Conservation (phyloP, 2,329 filamentous ascomycete genomes). For the Dactylellina leptospora region DNA sequence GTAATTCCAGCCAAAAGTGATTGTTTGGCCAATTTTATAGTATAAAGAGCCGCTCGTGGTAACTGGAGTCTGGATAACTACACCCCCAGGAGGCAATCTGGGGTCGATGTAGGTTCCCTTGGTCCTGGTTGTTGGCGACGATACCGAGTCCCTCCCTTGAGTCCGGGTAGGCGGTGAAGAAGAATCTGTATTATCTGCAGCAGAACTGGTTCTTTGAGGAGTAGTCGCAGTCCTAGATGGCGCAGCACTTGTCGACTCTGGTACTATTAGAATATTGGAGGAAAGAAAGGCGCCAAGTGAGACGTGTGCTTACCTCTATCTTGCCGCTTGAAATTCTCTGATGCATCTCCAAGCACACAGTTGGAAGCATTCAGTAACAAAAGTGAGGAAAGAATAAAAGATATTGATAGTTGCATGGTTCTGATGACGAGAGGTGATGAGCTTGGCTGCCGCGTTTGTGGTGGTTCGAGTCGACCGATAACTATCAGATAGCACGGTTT, state of each 20-base stretch:
- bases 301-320: conserved; percentile 21
- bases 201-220: conserved; percentile 18
- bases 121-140: conserved; percentile 14
- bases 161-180: conserved; percentile 6
- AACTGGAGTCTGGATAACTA: conserved; percentile 70
- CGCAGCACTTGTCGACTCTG: conserved; percentile 12
- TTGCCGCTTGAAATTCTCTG: conserved; percentile 20
- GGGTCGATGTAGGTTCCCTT: conserved; percentile 29
- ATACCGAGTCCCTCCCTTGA: conserved; percentile 1
- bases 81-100: conserved; percentile 64
- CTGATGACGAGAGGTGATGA: too few species aligned
- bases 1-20: conserved; percentile 76
- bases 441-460: too few species aligned
- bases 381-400: conserved; percentile 29
- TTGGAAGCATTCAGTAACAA: conserved; percentile 19
- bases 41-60: conserved; percentile 65
- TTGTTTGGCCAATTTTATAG: conserved; percentile 71
- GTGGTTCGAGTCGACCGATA: too few species aligned
- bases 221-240: conserved; percentile 22
- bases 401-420: conserved; percentile 29
- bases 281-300: neutral
- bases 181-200: conserved; percentile 7
- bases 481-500: too few species aligned
- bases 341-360: conserved; percentile 2
- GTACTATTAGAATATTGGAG: neutral